Conservation (phyloP, 208 protist genomes). For the Trichomonas gallinae region DNA sequence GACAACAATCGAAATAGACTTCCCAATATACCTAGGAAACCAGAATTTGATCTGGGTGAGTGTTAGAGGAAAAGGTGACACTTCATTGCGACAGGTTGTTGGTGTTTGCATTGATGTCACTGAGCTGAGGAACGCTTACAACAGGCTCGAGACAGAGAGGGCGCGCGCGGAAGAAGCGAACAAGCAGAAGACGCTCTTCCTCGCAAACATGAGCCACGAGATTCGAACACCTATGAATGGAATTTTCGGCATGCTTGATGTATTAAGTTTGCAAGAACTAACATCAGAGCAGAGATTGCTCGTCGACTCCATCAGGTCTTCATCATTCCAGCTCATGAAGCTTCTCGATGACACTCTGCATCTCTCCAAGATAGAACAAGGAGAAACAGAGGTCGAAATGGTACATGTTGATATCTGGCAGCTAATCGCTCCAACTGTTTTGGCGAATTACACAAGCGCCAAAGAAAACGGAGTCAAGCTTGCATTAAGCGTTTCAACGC, state of each 20-base stretch:
- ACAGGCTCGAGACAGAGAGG: neutral
- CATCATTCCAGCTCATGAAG: neutral
- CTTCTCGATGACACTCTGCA: slow-evolving; percentile 16
- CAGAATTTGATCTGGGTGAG: neutral
- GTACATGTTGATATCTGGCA: neutral
- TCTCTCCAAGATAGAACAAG: slow-evolving; percentile 16
- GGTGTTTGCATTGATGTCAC: neutral
- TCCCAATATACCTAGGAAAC: neutral
- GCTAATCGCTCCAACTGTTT: neutral
- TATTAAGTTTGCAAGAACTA: neutral
- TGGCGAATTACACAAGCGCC: neutral
- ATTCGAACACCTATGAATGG: slow-evolving; percentile 29
- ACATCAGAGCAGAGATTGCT: neutral
- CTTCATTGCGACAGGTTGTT: neutral
- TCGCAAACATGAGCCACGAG: slow-evolving; percentile 26
- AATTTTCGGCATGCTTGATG: neutral
- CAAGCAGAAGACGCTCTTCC: neutral
- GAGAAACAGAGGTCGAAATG: neutral
- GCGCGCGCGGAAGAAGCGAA: neutral
- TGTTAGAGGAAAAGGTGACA: neutral
- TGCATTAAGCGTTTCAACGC: neutral
- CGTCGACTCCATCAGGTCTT: neutral
- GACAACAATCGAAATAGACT: neutral
- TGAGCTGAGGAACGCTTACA: neutral
- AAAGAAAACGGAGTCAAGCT: neutral